Conservation (phyloP, 2,329 filamentous ascomycete genomes). For the Colletotrichum australisinense region DNA sequence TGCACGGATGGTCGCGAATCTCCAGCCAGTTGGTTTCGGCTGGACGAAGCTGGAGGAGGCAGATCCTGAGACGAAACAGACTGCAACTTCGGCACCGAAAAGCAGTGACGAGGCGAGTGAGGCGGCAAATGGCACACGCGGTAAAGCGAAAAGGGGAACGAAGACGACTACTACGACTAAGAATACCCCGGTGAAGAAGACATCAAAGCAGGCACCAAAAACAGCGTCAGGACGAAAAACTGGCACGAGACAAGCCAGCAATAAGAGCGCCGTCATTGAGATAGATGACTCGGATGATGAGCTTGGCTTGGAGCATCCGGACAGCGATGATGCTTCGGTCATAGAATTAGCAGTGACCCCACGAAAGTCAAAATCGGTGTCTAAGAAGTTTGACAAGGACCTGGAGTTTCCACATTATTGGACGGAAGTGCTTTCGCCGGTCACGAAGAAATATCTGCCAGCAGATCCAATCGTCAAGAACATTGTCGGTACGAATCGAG, state of each 20-base stretch:
- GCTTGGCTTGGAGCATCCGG: constrained; percentile 51
- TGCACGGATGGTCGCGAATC: constrained; percentile 82
- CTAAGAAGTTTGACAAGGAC: constrained; percentile 76
- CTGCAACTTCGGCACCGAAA: background rate
- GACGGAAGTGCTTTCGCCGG: constrained; percentile 88
- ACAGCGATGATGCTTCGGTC: constrained; percentile 70
- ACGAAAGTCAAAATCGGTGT: constrained; percentile 48
- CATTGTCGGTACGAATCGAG: constrained; percentile 76
- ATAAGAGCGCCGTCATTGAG: constrained; percentile 9
- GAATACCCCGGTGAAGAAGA: constrained; percentile 16
- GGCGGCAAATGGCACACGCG: constrained; percentile 1
- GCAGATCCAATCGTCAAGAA: constrained; percentile 81
- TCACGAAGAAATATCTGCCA: constrained; percentile 81
- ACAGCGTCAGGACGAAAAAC: background rate
- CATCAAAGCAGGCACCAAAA: constrained; percentile 7
- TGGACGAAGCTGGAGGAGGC: constrained; percentile 91
- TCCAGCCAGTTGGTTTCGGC: constrained; percentile 90
- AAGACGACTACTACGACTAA: constrained; percentile 39
- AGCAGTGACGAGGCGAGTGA: constrained; percentile 32
- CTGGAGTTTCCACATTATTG: constrained; percentile 91
- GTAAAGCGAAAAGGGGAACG: background rate
- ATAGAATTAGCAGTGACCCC: constrained; percentile 63
- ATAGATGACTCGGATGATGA: constrained; percentile 29
- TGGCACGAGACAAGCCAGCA: constrained; percentile 7
- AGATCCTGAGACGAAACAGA: constrained; percentile 57